Percentiles rank a stretch among this genome's conserved stretches.
Evolutionary conservation across 768 basidiomycete species (phyloP).

Genomic region (Boletus bicolor): DNA sequence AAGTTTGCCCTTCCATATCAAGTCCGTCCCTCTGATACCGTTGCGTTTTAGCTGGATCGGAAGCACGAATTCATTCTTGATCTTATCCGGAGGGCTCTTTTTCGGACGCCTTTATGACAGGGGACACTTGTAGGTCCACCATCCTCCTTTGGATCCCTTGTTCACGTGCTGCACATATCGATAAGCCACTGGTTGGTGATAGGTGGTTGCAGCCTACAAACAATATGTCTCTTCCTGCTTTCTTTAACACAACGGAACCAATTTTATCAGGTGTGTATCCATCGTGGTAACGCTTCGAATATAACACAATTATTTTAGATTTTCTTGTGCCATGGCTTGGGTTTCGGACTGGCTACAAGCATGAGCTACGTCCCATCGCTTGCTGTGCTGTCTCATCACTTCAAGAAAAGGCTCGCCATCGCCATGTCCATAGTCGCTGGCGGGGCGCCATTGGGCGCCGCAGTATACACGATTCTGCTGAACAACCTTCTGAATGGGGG

Average conservation of each 20-base stretch:
- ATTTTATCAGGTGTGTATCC: constrained; percentile 35
- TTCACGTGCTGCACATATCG: neutral
- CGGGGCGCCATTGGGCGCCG: constrained; percentile 34
- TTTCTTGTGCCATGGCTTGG: constrained; percentile 36
- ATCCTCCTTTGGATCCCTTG: neutral
- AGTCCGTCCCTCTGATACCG: neutral
- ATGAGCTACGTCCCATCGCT: constrained; percentile 40
- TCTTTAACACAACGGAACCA: constrained; percentile 38
- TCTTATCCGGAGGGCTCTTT: constrained; percentile 43
- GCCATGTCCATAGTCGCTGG: constrained; percentile 39
- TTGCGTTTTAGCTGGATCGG: constrained; percentile 41
- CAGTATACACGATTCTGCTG: constrained; percentile 28
- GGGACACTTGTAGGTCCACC: constrained; percentile 44
- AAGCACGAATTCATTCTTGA: constrained; percentile 44
- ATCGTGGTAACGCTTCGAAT: constrained; percentile 2
- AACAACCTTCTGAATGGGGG: constrained; percentile 20
- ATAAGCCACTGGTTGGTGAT: constrained; percentile 43
- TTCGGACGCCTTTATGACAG: constrained; percentile 49
- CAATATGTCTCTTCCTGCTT: constrained; percentile 41
- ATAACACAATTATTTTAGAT: constrained; percentile 32
- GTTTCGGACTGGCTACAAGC: constrained; percentile 38
- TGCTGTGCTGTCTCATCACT: constrained; percentile 46
- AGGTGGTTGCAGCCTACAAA: constrained; percentile 42
- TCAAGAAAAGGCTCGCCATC: constrained; percentile 37
- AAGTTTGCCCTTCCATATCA: constrained; percentile 6